Evolutionary conservation across 2,329 filamentous ascomycete species (phyloP).

Genomic region (Anisogramma anomala): DNA sequence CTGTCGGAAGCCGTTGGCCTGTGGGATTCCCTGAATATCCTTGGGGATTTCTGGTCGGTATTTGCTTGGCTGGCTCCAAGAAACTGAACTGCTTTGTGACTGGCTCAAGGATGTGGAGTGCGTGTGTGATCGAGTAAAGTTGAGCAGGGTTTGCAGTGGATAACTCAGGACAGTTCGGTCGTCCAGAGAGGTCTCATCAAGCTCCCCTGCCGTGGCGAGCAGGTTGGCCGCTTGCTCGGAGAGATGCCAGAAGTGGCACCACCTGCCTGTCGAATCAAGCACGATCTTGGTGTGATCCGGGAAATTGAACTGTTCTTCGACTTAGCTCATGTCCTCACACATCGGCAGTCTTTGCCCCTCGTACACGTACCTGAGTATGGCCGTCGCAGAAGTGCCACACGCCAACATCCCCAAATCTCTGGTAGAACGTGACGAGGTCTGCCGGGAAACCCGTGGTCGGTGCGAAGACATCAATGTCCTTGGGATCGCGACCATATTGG

Average conservation of each 20-base stretch:
- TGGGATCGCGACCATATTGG: slow-evolving; percentile 12
- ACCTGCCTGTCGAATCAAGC: slow-evolving; percentile 60
- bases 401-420: slow-evolving; percentile 68
- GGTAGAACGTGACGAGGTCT: slow-evolving; percentile 67
- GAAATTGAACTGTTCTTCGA: slow-evolving; percentile 58
- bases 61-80: slow-evolving; percentile 31
- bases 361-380: slow-evolving; percentile 52
- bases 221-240: slow-evolving; percentile 57
- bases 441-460: slow-evolving; percentile 32
- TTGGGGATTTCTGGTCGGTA: slow-evolving; percentile 49
- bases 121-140: slow-evolving; percentile 33
- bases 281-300: slow-evolving; percentile 81
- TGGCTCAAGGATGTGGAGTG: slow-evolving; percentile 20
- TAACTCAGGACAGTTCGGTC: slow-evolving; percentile 61
- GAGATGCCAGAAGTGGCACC: slow-evolving; percentile 68
- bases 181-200: slow-evolving; percentile 58
- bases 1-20: slow-evolving; percentile 59
- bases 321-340: not conserved
- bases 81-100: not conserved
- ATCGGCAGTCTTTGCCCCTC: slow-evolving; percentile 16
- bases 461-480: slow-evolving; percentile 13
- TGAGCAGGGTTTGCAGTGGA: slow-evolving; percentile 60
- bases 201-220: slow-evolving; percentile 52
- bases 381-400: slow-evolving; percentile 75
- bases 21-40: slow-evolving; percentile 51